phyloP scores from a whole-genome alignment of 2,329 filamentous ascomycete genomes.

The Claviceps sp. region DNA sequence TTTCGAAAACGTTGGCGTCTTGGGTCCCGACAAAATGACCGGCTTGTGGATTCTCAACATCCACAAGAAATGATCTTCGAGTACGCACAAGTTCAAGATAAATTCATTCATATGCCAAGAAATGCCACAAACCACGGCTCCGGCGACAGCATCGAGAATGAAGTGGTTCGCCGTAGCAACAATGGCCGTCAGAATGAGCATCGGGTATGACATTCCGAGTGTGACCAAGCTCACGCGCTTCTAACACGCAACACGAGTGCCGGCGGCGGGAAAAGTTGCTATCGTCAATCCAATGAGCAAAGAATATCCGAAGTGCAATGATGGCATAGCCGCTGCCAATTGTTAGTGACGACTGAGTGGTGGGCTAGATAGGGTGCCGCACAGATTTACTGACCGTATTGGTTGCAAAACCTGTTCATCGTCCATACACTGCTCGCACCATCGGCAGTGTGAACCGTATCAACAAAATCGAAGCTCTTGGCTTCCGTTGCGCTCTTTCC shows the following conservation, averaged over 20 bases:
- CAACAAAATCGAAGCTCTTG: conserved; percentile 47
- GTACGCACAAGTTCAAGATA: conserved; percentile 47
- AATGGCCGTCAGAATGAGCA: conserved; percentile 52
- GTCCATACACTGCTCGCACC: conserved; percentile 55
- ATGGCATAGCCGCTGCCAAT: conserved; percentile 55
- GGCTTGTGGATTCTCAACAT: conserved; percentile 53
- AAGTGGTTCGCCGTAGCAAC: conserved; percentile 63
- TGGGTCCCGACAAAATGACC: conserved; percentile 24
- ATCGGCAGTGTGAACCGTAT: conserved; percentile 39
- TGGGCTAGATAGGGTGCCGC: not conserved
- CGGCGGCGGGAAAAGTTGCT: conserved; percentile 47
- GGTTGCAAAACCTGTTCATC: conserved; percentile 54
- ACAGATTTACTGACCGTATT: conserved; percentile 42
- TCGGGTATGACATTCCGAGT: conserved; percentile 49
- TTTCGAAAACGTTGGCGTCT: conserved; percentile 22
- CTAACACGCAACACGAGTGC: conserved; percentile 36
- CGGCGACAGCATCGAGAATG: conserved; percentile 57
- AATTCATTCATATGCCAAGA: conserved; percentile 45
- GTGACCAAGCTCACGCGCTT: conserved; percentile 30
- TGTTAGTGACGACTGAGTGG: conserved; percentile 4
- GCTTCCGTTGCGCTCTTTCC: conserved; percentile 43
- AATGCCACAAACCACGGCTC: conserved; percentile 48
- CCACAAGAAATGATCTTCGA: conserved; percentile 58
- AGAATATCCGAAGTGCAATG: conserved; percentile 62
- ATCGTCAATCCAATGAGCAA: conserved; percentile 60